Percentiles rank a stretch among this genome's conserved stretches.
Evolutionary conservation across 2,329 filamentous ascomycete genomes (phyloP).

Genomic region (Cladosporium halotolerans): DNA sequence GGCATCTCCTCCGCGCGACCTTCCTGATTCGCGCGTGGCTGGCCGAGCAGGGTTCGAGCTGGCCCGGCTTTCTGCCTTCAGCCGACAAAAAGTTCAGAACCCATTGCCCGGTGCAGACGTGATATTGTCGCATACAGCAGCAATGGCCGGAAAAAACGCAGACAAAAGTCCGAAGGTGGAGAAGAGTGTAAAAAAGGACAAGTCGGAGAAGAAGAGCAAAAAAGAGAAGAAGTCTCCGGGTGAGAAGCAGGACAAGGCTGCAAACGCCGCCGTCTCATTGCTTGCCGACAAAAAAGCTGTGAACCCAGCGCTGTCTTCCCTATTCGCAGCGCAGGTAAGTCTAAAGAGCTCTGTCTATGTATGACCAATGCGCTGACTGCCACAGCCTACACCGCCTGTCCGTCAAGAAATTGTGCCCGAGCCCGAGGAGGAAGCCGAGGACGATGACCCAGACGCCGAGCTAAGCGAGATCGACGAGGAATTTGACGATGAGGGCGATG

Average conservation of each 20-base stretch:
- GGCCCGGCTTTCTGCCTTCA: background rate
- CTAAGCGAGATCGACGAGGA: constrained; percentile 20
- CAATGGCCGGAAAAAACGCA: constrained; percentile 3
- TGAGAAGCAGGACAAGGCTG: constrained; percentile 9
- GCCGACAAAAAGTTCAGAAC: background rate
- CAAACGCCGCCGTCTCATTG: constrained; percentile 18
- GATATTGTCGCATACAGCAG: background rate
- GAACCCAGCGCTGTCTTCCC: constrained; percentile 40
- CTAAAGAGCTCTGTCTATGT: background rate
- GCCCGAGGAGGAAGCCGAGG: constrained; percentile 24
- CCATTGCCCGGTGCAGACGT: background rate
- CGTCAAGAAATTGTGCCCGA: constrained; percentile 16
- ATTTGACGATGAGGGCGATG: constrained; percentile 18
- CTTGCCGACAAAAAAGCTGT: constrained; percentile 33
- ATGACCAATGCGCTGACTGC: constrained; percentile 17
- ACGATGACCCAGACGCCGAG: constrained; percentile 29
- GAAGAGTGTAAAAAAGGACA: constrained; percentile 13
- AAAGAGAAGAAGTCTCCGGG: constrained; percentile 14
- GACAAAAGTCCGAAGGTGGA: constrained; percentile 12
- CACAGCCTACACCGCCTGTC: constrained; percentile 19
- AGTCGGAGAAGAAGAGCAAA: constrained; percentile 15
- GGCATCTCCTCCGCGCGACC: too few species aligned
- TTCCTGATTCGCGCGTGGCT: too few species aligned
- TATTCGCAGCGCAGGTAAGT: constrained; percentile 36
- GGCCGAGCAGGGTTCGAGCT: background rate